A percentile compares a stretch with the other conserved stretches of the same genome.
These are phyloP conservation scores for Themeda triandra DNA, from an alignment of 176 grass and related monocot genomes.

Conservation along the genomic window DNA sequence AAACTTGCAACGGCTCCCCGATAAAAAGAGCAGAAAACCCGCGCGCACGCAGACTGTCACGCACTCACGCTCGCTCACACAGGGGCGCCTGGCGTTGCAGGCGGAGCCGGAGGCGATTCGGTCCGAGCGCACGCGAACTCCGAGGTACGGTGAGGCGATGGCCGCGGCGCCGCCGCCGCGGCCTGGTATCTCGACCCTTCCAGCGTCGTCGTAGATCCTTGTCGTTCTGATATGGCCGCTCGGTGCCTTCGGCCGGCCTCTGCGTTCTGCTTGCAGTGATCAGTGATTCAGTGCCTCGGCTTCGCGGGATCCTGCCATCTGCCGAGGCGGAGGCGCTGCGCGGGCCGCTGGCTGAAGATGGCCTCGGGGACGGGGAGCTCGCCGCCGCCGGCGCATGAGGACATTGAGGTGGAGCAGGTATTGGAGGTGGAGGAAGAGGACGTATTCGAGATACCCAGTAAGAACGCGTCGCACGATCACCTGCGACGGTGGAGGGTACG, in stretches of 20 bases:
- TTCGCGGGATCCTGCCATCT: conserved; percentile 31
- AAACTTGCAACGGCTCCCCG: background rate
- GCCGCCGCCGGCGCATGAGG: background rate
- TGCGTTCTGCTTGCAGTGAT: background rate
- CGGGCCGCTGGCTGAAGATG: background rate
- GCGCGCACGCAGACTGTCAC: background rate
- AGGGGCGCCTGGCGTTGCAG: background rate
- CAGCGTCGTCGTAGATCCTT: background rate
- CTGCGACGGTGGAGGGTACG: conserved; percentile 70
- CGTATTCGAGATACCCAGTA: conserved; percentile 67
- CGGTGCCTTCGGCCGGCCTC: background rate
- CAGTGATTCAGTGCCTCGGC: conserved; percentile 1
- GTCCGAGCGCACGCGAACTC: background rate
- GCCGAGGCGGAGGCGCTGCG: background rate
- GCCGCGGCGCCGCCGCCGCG: background rate
- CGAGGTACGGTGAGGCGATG: conserved; percentile 12
- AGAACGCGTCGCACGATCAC: conserved; percentile 57
- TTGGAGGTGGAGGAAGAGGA: conserved; percentile 30
- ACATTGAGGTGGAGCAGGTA: background rate
- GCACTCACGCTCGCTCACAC: background rate
- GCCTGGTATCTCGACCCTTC: background rate
- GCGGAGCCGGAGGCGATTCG: background rate
- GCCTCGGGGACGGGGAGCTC: conserved; percentile 1
- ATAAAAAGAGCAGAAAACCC: conserved; percentile 22
- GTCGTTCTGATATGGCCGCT: background rate